Conservation (phyloP, 495 filamentous ascomycete species). For the Aspergillus heteromorphus region DNA sequence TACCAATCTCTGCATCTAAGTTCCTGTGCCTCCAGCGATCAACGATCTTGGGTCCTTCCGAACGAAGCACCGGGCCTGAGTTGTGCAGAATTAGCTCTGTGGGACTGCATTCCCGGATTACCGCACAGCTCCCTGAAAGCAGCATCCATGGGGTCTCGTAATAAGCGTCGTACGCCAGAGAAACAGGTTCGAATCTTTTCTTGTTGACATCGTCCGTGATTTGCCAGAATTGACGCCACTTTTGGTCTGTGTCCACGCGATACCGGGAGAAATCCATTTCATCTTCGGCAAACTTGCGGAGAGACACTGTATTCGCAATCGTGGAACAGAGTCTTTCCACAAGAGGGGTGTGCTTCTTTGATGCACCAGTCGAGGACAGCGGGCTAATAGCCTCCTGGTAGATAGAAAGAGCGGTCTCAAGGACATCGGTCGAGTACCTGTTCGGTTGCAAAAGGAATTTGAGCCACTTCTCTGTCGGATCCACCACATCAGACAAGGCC, state of each 20-base stretch:
- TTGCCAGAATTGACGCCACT: constrained; percentile 88
- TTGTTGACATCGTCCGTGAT: constrained; percentile 81
- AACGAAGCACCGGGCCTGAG: constrained; percentile 25
- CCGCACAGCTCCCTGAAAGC: constrained; percentile 70
- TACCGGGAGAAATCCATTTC: constrained; percentile 70
- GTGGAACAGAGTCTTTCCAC: constrained; percentile 65
- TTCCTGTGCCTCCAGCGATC: constrained; percentile 44
- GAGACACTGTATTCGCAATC: constrained; percentile 56
- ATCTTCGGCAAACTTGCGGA: constrained; percentile 54
- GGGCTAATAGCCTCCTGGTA: constrained; percentile 59
- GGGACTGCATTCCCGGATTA: constrained; percentile 71
- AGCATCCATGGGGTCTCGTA: constrained; percentile 75
- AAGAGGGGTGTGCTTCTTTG: constrained; percentile 48
- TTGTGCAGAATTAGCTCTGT: constrained; percentile 61
- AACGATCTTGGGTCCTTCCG: constrained; percentile 31
- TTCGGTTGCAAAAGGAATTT: constrained; percentile 74
- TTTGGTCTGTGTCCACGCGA: constrained; percentile 62
- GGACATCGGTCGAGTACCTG: constrained; percentile 64
- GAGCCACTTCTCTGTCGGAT: constrained; percentile 44
- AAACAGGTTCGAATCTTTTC: constrained; percentile 70
- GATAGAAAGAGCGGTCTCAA: constrained; percentile 75
- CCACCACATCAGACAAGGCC: constrained; percentile 56
- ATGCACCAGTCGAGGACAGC: constrained; percentile 25
- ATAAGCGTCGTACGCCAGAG: constrained; percentile 66
- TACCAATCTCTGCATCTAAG: constrained; percentile 33